A percentile compares a stretch with the other conserved stretches of the same genome.
phyloP scores from a whole-genome alignment of 306 rosid genomes.

The Quercus dentata region DNA sequence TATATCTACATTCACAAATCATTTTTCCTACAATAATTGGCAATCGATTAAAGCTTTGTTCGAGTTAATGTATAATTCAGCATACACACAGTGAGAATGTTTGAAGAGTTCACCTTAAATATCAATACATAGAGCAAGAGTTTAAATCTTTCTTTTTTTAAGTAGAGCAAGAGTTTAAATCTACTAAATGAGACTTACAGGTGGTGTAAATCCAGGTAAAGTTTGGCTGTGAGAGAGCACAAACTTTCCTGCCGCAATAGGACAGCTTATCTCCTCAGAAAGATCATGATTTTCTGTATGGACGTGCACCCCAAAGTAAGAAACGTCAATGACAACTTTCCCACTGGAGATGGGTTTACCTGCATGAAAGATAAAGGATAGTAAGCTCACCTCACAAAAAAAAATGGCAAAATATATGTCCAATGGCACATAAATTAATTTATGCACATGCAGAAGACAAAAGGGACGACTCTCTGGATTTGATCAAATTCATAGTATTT shows the following conservation, averaged over 20 bases:
- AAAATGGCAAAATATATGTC: neutral
- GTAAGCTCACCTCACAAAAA: conserved; percentile 10
- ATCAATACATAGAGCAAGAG: neutral
- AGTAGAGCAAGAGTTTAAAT: neutral
- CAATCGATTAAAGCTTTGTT: neutral
- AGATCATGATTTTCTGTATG: conserved; percentile 60
- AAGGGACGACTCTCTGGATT: neutral
- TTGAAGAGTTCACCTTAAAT: neutral
- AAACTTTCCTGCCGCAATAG: conserved; percentile 59
- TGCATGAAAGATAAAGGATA: conserved; percentile 30
- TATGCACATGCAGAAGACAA: neutral
- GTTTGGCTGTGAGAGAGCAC: conserved; percentile 69
- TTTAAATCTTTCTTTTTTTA: neutral
- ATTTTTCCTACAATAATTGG: neutral
- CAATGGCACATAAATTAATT: neutral
- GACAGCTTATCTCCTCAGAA: conserved; percentile 53
- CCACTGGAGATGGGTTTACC: conserved; percentile 56
- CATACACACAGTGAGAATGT: neutral
- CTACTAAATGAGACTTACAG: conserved; percentile 51
- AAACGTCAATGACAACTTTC: conserved; percentile 60
- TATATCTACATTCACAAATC: neutral
- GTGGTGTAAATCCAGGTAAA: conserved; percentile 71
- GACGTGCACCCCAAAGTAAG: conserved; percentile 60
- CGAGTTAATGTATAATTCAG: neutral
- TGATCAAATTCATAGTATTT: no score